Base-by-base conservation (phyloP, 2,329 filamentous ascomycete species). In the Plenodomus biglobosus region DNA sequence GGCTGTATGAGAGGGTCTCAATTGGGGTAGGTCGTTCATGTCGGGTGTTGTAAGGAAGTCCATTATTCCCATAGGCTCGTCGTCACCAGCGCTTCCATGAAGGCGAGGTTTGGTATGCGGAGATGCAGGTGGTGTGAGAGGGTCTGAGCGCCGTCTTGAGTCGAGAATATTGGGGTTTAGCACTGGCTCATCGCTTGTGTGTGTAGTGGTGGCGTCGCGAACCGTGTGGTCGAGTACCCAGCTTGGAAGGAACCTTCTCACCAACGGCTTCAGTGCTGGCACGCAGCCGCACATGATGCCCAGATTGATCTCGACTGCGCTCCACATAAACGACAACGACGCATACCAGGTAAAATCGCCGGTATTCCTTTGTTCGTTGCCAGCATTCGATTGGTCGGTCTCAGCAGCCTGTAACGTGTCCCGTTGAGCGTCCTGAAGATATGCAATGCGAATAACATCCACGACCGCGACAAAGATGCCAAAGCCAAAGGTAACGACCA, bases 241-340 rank as follows among this genome's bases (percentile, higher is more conserved):
- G 40, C 75, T 76, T 4, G 83, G 83, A 27, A 84, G 58, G 46
- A 85, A 77, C 10, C 80, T 75, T 35, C 88, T 82, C 46, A 92
- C 85, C 6, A 97, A 76, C 1, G 92, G 92, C 68, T 96, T 96
- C 53, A 96, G 75, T 0, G 88, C 92, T 8, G 92, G 92, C n/a
- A 96, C 88, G 62, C 91, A 96, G 36, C 88, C 92, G 65, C 90
- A 95, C 55, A 91, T 86, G 59, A 96, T 91, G 16, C 90, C 92
- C 1, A 95, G 78, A 57, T 95, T 94, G 64, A 96, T 90, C 70
- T 96, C 92, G 44, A 96, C 85, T 11, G 87, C 88, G 15, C 88
- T 92, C 92, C 92, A 97, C 88, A 96, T 92, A 65, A 95, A 86
- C 0, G 90, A 89, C 4, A 91, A 75, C 0, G 89, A 90, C 0